phyloP scores from a whole-genome alignment of 2,329 filamentous ascomycete genomes.

The Fusarium nelsonii region DNA sequence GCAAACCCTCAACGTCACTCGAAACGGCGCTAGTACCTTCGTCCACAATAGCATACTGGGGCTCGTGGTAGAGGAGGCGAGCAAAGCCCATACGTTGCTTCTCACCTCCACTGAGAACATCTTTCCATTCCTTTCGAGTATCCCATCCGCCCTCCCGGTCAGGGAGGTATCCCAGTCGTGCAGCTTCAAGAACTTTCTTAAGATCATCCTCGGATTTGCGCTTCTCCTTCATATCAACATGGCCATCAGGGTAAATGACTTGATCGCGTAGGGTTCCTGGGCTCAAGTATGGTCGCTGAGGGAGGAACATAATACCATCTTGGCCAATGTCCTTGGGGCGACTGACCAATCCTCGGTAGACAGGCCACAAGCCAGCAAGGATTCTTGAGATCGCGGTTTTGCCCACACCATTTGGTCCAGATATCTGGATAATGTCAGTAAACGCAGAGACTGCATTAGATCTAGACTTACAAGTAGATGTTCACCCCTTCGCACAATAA shows the following conservation, averaged over 20 bases:
- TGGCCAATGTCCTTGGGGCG: constrained; percentile 82
- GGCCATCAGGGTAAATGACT: constrained; percentile 96
- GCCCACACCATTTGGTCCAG: constrained; percentile 92
- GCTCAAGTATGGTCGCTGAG: constrained; percentile 91
- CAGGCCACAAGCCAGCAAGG: constrained; percentile 93
- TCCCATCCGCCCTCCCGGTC: constrained; percentile 97
- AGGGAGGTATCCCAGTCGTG: constrained; percentile 87
- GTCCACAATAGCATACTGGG: constrained; percentile 92
- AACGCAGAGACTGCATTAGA: neutral
- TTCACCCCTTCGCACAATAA: constrained; percentile 90
- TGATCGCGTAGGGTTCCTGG: constrained; percentile 95
- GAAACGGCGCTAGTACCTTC: constrained; percentile 96
- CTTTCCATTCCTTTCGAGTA: constrained; percentile 97
- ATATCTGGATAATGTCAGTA: constrained; percentile 68
- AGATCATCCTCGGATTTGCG: constrained; percentile 83
- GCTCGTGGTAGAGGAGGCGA: constrained; percentile 92
- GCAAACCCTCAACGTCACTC: constrained; percentile 90
- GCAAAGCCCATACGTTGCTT: constrained; percentile 97
- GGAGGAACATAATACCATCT: constrained; percentile 98
- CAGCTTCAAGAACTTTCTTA: constrained; percentile 81
- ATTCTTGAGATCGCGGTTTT: constrained; percentile 91
- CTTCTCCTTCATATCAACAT: constrained; percentile 90
- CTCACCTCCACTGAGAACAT: constrained; percentile 95
- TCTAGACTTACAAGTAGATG: constrained; percentile 76
- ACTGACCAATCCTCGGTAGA: constrained; percentile 92